Evolutionary conservation across 805 yeast species (phyloP).

Genomic region (Sungouiozyma ichnusensis): DNA sequence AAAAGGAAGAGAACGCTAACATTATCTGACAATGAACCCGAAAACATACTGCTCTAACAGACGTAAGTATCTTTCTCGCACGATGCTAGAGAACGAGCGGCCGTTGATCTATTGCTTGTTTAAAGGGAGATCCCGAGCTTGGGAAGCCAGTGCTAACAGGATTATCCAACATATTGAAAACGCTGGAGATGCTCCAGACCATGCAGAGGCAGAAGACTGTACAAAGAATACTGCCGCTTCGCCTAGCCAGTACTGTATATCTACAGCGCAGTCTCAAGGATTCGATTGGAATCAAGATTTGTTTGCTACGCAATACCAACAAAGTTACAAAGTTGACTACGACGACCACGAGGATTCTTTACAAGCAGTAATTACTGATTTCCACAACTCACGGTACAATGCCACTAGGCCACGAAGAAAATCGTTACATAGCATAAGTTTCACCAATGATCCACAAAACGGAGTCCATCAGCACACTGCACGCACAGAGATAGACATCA

Average conservation of each 20-base stretch:
- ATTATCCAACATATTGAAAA: too few species aligned
- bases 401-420: slow-evolving; percentile 17
- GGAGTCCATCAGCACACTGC: slow-evolving; percentile 16
- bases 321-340: slow-evolving; percentile 32
- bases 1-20: too few species aligned
- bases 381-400: neutral
- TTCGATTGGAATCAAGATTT: slow-evolving; percentile 68
- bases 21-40: too few species aligned
- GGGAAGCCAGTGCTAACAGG: neutral
- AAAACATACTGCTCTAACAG: neutral
- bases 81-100: slow-evolving; percentile 4
- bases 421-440: slow-evolving; percentile 20
- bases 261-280: slow-evolving; percentile 51
- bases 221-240: neutral
- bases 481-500: slow-evolving; percentile 15
- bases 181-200: too few species aligned
- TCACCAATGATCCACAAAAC: slow-evolving; percentile 18
- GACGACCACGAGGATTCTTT: slow-evolving; percentile 9
- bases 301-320: slow-evolving; percentile 64
- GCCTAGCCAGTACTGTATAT: slow-evolving; percentile 9
- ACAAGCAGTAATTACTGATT: slow-evolving; percentile 6
- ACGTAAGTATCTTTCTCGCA: neutral
- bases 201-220: too few species aligned
- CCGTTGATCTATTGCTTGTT: slow-evolving; percentile 3
- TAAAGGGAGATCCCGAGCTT: neutral